Evolutionary conservation across 208 protist species (phyloP).

Genomic region (Zelonia costaricensis): DNA sequence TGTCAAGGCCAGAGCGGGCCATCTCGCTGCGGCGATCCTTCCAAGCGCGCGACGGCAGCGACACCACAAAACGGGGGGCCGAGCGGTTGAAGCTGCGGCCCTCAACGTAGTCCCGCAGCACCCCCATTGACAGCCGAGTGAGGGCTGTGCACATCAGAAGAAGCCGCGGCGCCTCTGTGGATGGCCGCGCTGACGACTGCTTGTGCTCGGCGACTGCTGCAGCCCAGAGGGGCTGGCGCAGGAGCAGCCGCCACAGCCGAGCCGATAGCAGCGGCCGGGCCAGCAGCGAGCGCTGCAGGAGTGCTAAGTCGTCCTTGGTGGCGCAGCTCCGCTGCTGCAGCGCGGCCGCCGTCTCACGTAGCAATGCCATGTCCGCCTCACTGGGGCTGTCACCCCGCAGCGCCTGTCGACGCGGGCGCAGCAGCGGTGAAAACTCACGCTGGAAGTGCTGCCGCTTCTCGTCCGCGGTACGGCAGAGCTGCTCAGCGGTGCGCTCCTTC

Average conservation of each 20-base stretch:
- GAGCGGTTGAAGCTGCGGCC: slow-evolving; percentile 45
- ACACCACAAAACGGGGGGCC: slow-evolving; percentile 83
- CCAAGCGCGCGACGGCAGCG: slow-evolving; percentile 53
- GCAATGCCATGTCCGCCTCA: slow-evolving; percentile 4
- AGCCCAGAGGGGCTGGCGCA: slow-evolving; percentile 61
- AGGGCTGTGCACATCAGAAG: slow-evolving; percentile 43
- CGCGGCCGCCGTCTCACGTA: slow-evolving; percentile 16
- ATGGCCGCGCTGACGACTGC: not conserved
- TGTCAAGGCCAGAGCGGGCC: not conserved
- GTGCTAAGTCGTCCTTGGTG: slow-evolving; percentile 17
- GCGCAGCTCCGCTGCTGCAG: slow-evolving; percentile 18
- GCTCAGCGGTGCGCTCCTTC: slow-evolving; percentile 11
- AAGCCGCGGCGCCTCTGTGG: slow-evolving; percentile 8
- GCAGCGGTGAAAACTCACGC: slow-evolving; percentile 11
- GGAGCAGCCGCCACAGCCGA: slow-evolving; percentile 58
- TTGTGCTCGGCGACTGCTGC: slow-evolving; percentile 32
- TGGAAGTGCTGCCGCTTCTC: slow-evolving; percentile 17
- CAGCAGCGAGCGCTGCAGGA: slow-evolving; percentile 56
- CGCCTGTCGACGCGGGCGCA: not conserved
- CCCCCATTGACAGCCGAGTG: slow-evolving; percentile 48
- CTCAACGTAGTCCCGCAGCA: slow-evolving; percentile 61
- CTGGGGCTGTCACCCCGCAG: not conserved
- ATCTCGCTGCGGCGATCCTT: not conserved
- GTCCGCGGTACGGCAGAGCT: not conserved
- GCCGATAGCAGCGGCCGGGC: slow-evolving; percentile 65